Percentiles rank a stretch among this genome's conserved stretches.
Conservation (phyloP, 352 stramenopile genomes). For the Globisporangium cylindrosporum region DNA sequence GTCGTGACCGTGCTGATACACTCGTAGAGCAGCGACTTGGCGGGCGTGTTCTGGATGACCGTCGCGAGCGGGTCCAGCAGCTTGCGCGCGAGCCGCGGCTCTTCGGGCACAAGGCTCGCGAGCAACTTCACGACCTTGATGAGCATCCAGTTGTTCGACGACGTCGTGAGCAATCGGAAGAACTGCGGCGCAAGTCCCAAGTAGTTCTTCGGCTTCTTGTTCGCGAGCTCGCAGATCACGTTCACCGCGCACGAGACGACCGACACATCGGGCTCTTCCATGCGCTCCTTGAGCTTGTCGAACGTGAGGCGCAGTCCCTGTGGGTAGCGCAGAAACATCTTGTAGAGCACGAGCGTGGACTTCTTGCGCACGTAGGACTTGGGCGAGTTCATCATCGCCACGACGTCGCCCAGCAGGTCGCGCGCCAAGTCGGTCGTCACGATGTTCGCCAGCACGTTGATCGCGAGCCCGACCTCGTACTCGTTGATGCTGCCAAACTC, state of each 20-base stretch:
- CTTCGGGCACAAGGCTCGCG: conserved; percentile 95
- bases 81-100: conserved; percentile 97
- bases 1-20: conserved; percentile 97
- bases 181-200: conserved; percentile 96
- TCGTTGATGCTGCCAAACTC: conserved; percentile 90
- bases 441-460: conserved; percentile 99
- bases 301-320: conserved; percentile 98
- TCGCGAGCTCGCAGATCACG: conserved; percentile 98
- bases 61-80: conserved; percentile 96
- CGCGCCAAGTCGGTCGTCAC: conserved; percentile 95
- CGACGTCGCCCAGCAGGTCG: conserved; percentile 90
- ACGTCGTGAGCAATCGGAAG: conserved; percentile 97
- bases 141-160: conserved; percentile 99
- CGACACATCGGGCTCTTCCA: conserved; percentile 95
- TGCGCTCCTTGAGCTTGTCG: conserved; percentile 94
- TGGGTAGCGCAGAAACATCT: conserved; percentile 98
- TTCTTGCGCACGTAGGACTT: conserved; percentile 99
- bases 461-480: conserved; percentile 96
- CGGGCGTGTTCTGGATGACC: conserved; percentile 96
- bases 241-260: conserved; percentile 98
- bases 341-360: conserved; percentile 97
- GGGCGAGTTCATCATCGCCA: conserved; percentile 91
- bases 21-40: conserved; percentile 98
- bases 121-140: conserved; percentile 99
- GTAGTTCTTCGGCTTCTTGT: conserved; percentile 99